Evolutionary conservation across 176 grass and related monocot species (phyloP).

Genomic region (Aegilops tauschii): DNA sequence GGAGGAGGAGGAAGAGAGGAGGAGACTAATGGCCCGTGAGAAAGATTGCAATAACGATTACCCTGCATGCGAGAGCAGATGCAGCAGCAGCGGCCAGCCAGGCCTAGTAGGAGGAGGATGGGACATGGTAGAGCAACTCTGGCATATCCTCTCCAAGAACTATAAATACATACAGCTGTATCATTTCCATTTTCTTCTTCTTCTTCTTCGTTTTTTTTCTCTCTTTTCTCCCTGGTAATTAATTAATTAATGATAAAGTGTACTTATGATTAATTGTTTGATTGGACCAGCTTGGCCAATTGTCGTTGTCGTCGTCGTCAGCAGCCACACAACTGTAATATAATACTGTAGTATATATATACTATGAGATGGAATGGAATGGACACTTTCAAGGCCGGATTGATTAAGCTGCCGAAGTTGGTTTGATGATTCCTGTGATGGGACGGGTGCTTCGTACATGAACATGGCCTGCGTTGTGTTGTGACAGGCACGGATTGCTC

Average conservation of each 20-base stretch:
- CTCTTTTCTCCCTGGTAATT: not conserved
- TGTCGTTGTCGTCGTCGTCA: not conserved
- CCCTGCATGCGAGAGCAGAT: not conserved
- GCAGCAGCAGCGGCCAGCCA: not conserved
- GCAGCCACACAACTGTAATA: conserved; percentile 19
- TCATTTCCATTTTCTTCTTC: not conserved
- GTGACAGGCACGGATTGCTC: conserved; percentile 12
- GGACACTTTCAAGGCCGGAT: conserved; percentile 11
- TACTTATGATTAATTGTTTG: conserved; percentile 29
- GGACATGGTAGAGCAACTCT: not conserved
- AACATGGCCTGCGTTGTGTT: not conserved
- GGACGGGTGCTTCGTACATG: not conserved
- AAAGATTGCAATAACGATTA: conserved; percentile 28
- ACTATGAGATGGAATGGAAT: not conserved
- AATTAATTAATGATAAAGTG: conserved; percentile 20
- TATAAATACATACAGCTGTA: conserved; percentile 18
- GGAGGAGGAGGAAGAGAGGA: not conserved
- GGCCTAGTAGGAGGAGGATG: not conserved
- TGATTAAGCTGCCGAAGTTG: conserved; percentile 46
- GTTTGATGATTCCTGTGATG: conserved; percentile 24
- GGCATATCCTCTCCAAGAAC: not conserved
- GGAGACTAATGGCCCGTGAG: not conserved
- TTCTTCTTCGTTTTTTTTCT: not conserved
- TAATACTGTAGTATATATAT: not conserved
- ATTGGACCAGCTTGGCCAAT: conserved; percentile 24